These are phyloP conservation scores for Septoria linicola DNA, from an alignment of 2,329 filamentous ascomycete species.

Conservation along the genomic window DNA sequence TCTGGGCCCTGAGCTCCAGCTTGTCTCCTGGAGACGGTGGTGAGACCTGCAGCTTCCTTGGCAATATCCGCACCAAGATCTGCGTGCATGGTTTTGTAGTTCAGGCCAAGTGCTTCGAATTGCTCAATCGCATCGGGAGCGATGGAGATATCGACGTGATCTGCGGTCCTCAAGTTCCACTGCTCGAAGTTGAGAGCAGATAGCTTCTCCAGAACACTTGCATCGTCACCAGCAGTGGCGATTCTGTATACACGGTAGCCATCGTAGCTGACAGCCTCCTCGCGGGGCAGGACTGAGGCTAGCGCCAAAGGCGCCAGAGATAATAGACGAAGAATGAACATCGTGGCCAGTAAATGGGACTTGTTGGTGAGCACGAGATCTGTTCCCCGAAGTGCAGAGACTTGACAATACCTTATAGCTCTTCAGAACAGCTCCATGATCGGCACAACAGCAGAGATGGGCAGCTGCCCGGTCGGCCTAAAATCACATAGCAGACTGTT, in stretches of 20 bases:
- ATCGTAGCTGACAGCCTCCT: constrained; percentile 20
- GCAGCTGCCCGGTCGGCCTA: constrained; percentile 1
- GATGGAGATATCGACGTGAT: constrained; percentile 25
- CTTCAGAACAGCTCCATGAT: not conserved
- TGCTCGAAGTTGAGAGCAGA: constrained; percentile 21
- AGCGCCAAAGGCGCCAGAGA: constrained; percentile 19
- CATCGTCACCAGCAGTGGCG: constrained; percentile 17
- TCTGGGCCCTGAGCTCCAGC: constrained; percentile 21
- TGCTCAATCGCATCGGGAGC: constrained; percentile 13
- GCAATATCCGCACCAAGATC: constrained; percentile 27
- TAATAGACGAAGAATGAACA: constrained; percentile 15
- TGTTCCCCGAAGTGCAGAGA: not conserved
- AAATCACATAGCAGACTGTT: not conserved
- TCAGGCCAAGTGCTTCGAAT: constrained; percentile 23
- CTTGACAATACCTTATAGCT: not conserved
- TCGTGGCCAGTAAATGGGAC: constrained; percentile 1
- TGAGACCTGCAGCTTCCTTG: constrained; percentile 14
- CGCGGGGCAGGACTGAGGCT: constrained; percentile 15
- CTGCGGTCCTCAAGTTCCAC: constrained; percentile 19
- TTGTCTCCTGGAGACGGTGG: constrained; percentile 17
- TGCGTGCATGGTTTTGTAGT: constrained; percentile 24
- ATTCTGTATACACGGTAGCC: constrained; percentile 23
- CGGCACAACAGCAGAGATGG: not conserved
- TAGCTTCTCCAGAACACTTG: constrained; percentile 14
- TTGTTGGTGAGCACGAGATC: not conserved